Conservation (phyloP, 176 grass and related monocot species). For the Juncus effusus region DNA sequence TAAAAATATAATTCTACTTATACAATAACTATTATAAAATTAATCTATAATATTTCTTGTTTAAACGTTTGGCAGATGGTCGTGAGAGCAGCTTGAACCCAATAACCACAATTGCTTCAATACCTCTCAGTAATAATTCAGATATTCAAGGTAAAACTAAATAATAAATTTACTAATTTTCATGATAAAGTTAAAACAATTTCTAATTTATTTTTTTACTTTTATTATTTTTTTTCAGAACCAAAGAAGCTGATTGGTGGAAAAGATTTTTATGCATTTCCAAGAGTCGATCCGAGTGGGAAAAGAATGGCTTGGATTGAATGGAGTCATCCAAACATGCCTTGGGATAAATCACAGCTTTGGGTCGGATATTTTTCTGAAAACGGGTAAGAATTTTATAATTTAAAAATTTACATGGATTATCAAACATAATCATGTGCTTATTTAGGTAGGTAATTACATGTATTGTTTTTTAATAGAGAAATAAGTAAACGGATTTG, state of each 20-base stretch:
- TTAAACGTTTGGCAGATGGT: slow-evolving; percentile 47
- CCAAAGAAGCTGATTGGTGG: slow-evolving; percentile 69
- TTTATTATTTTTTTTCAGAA: slow-evolving; percentile 46
- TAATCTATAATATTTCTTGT: slow-evolving; percentile 24
- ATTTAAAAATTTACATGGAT: neutral
- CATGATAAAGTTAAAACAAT: slow-evolving; percentile 4
- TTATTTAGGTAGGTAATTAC: neutral
- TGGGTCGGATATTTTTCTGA: slow-evolving; percentile 86
- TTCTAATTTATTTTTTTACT: slow-evolving; percentile 24
- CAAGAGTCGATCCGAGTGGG: slow-evolving; percentile 66
- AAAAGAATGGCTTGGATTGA: slow-evolving; percentile 87
- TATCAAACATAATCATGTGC: neutral
- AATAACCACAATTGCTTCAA: slow-evolving; percentile 50
- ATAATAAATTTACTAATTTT: slow-evolving; percentile 14
- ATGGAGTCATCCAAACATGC: slow-evolving; percentile 91
- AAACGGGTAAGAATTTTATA: slow-evolving; percentile 52
- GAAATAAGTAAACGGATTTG: slow-evolving; percentile 62
- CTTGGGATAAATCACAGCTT: slow-evolving; percentile 92
- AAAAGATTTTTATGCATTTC: slow-evolving; percentile 94
- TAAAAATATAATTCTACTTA: neutral
- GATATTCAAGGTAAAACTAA: slow-evolving; percentile 51
- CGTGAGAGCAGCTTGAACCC: slow-evolving; percentile 74
- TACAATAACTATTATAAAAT: neutral
- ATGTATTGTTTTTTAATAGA: slow-evolving; percentile 38
- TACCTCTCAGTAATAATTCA: slow-evolving; percentile 37